Evolutionary conservation across 805 yeast species (phyloP), one percentile per base, ranked within the genome.

Genomic region (Ascoidea rubescens): DNA sequence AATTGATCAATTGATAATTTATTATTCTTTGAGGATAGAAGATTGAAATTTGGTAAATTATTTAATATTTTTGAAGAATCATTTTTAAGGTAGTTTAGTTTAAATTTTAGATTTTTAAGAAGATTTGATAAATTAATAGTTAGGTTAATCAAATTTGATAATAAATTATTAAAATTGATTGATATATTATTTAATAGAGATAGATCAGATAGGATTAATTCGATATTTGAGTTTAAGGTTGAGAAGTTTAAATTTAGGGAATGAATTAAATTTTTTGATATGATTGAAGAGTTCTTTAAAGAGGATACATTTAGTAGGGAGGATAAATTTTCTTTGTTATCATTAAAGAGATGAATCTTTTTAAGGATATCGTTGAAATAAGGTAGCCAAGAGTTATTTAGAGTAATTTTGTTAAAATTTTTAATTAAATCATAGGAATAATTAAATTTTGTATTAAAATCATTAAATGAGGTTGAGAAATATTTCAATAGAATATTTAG

Each of bases 401-500:
- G 63, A 0, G 78, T 71, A 54, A 74, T 72, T 44, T 63, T 60
- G 49, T 67, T 67, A 42, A 79, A 60, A 31, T 72, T 60, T 50
- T 64, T 65, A 33, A 70, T 56, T 64, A 70, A 64, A 47, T 71
- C 62, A 53, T 68, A 57, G 21, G 70, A 64, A 12, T 67, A 61
- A 51, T 66, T 62, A 59, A 74, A 75, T 30, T 64, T 65, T 54
- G 72, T 74, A 52, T 74, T 77, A 1, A 74, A 71, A n/a, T 77
- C 80, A 48, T 61, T 63, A 33, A 75, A 69, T 60, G 75, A 78
- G 46, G 71, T 66, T 31, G 74, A 70, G 48, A 73, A 69, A 59
- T 78, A 79, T 55, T 74, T 77, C 52, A 71, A 68, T 4, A 78
- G 72, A 14, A 74, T 70, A 50, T 66, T 70, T 31, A 79, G 61